Conservation (phyloP, 805 yeast genomes). For the Metschnikowia santaceciliae region DNA sequence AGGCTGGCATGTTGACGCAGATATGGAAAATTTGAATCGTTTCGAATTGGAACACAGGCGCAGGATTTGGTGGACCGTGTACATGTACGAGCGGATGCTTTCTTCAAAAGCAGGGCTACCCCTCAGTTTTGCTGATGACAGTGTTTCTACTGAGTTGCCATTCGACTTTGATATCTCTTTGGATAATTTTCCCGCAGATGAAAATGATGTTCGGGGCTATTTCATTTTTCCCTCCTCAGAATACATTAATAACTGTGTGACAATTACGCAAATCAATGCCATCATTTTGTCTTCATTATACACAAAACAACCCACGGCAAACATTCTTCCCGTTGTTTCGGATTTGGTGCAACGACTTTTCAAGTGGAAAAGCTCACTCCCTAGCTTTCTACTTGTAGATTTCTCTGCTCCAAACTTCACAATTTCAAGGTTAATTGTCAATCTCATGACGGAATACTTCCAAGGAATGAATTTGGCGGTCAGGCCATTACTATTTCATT, state of each 20-base stretch:
- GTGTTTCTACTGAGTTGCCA: constrained; percentile 75
- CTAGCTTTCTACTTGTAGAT: constrained; percentile 62
- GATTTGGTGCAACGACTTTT: constrained; percentile 63
- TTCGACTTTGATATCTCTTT: constrained; percentile 61
- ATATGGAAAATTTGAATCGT: constrained; percentile 51
- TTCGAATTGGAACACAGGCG: constrained; percentile 53
- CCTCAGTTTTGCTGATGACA: constrained; percentile 72
- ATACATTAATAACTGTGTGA: constrained; percentile 70
- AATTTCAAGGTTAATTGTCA: constrained; percentile 64
- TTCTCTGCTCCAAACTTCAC: constrained; percentile 50
- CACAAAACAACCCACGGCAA: constrained; percentile 72
- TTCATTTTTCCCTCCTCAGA: constrained; percentile 79
- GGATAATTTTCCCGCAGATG: constrained; percentile 32
- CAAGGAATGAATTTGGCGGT: constrained; percentile 80
- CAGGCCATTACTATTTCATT: constrained; percentile 71
- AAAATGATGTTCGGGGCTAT: constrained; percentile 54
- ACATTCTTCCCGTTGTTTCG: constrained; percentile 69
- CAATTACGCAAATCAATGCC: constrained; percentile 75
- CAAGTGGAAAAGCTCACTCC: constrained; percentile 64
- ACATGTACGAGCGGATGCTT: constrained; percentile 62
- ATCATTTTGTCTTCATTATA: constrained; percentile 64
- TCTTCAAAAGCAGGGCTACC: constrained; percentile 83
- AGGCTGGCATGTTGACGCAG: constrained; percentile 83
- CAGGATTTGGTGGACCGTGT: constrained; percentile 48
- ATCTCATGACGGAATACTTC: constrained; percentile 77